A percentile compares a stretch with the other conserved stretches of the same genome.
These are phyloP conservation scores for Clavispora carvajalis DNA, from an alignment of 805 yeast species.

Conservation along the genomic window DNA sequence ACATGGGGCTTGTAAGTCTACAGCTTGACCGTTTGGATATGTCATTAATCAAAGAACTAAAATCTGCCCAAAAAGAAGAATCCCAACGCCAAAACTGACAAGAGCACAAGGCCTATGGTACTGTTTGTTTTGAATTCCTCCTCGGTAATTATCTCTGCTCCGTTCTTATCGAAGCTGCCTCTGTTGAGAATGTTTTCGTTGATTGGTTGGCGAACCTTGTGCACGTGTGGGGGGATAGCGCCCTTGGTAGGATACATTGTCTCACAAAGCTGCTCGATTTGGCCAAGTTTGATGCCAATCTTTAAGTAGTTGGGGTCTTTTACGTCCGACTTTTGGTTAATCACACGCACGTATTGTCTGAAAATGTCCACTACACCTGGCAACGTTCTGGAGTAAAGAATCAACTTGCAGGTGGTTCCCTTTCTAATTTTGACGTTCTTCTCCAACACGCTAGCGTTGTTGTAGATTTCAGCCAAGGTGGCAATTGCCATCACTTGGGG, in stretches of 20 bases:
- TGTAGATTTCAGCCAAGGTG: constrained; percentile 78
- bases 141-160: constrained; percentile 14
- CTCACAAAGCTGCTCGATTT: constrained; percentile 85
- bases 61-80: not conserved
- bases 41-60: not conserved
- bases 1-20: no score
- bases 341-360: constrained; percentile 63
- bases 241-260: constrained; percentile 55
- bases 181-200: constrained; percentile 31
- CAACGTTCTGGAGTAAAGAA: constrained; percentile 67
- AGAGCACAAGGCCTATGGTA: constrained; percentile 1
- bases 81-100: not conserved
- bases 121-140: constrained; percentile 17
- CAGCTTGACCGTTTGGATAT: no score
- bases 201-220: constrained; percentile 32
- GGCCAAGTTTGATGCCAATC: constrained; percentile 80
- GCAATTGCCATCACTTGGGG: constrained; percentile 99
- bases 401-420: constrained; percentile 76
- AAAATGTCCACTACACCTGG: constrained; percentile 74
- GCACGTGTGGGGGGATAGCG: constrained; percentile 48
- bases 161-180: constrained; percentile 34
- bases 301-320: constrained; percentile 81
- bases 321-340: constrained; percentile 75
- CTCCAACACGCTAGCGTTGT: constrained; percentile 69
- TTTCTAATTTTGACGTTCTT: constrained; percentile 81